Evolutionary conservation across 2,329 filamentous ascomycete species (phyloP).

Genomic region (Fusarium ramigenum): DNA sequence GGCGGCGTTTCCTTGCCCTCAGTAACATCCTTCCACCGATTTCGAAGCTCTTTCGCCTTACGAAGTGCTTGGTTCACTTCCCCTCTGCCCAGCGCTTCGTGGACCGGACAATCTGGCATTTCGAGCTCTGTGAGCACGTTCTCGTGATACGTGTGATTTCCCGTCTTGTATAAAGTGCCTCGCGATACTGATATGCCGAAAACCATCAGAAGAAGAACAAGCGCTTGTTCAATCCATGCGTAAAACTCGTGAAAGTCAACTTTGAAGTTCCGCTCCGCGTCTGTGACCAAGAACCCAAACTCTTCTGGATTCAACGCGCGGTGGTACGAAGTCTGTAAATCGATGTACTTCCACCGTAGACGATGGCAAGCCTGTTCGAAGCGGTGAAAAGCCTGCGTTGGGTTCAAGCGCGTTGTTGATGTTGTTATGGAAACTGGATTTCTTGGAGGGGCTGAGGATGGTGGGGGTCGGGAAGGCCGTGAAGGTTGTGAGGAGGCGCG

Average conservation of each 20-base stretch:
- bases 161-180: not conserved
- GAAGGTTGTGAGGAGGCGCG: not conserved
- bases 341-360: slow-evolving; percentile 71
- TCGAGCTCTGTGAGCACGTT: slow-evolving; percentile 73
- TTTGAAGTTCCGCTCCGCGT: slow-evolving; percentile 77
- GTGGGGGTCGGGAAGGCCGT: not conserved
- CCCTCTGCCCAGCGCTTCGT: slow-evolving; percentile 62
- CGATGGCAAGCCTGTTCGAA: slow-evolving; percentile 69
- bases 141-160: slow-evolving; percentile 70
- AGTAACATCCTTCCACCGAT: slow-evolving; percentile 76
- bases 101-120: slow-evolving; percentile 64
- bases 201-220: slow-evolving; percentile 72
- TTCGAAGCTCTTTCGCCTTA: slow-evolving; percentile 75
- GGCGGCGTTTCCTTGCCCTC: slow-evolving; percentile 51
- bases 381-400: slow-evolving; percentile 59
- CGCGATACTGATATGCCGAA: slow-evolving; percentile 65
- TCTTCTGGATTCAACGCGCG: slow-evolving; percentile 55
- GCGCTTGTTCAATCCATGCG: slow-evolving; percentile 74
- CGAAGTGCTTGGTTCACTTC: slow-evolving; percentile 67
- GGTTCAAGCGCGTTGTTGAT: slow-evolving; percentile 35
- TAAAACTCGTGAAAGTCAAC: slow-evolving; percentile 83
- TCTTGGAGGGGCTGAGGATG: not conserved
- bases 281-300: slow-evolving; percentile 49
- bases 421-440: not conserved
- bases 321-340: slow-evolving; percentile 66